Base-by-base conservation (phyloP, 2,329 filamentous ascomycete genomes). In the Coniella vitis region DNA sequence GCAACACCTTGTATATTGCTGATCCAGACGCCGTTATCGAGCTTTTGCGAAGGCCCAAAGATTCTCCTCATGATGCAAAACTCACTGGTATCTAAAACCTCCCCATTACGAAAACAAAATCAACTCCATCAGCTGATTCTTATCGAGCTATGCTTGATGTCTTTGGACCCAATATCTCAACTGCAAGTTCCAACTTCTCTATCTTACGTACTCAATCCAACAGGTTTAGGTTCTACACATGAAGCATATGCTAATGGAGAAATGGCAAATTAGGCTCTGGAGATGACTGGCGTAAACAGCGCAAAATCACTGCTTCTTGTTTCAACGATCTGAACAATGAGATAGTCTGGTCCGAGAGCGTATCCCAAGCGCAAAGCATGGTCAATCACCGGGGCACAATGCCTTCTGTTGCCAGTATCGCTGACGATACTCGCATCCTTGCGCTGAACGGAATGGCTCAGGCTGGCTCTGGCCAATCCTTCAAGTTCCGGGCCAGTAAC, bases 401-500 rank as follows among this genome's bases (percentile, higher is more conserved):
- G 17, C 10, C 19, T 10, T 21, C 48, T 2, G 42, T 50, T 0
- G 13, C 7, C 1, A 50, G 42, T 1, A 10, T 17, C 12, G 48
- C 48, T 25, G 48, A 50, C 17, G 48, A 50, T 17, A 12, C 14
- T 12, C 48, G 43, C 2, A 50, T 38, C 2, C 25, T 50, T 2
- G 4, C 48, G 2, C 48, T 50, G 1, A 43, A 50, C n/a, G 42
- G 47, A 7, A 41, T 51, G 13, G n/a, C 48, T 3, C n/a, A 38
- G n/a, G 48, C 48, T 21, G 48, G 48, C 2, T 50, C 46, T 5
- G 48, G 48, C 10, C 45, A 39, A 9, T 50, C 48, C 16, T 50
- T 38, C 38, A 42, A 46, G 13, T 48, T 48, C 14, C 32, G 16
- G 40, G 32, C 19, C 16, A 52, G 51, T 58, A 59, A 47, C 45